Conservation (phyloP, 1,139 yeast genomes). For the Yamadazyma pseudoaaseri region DNA sequence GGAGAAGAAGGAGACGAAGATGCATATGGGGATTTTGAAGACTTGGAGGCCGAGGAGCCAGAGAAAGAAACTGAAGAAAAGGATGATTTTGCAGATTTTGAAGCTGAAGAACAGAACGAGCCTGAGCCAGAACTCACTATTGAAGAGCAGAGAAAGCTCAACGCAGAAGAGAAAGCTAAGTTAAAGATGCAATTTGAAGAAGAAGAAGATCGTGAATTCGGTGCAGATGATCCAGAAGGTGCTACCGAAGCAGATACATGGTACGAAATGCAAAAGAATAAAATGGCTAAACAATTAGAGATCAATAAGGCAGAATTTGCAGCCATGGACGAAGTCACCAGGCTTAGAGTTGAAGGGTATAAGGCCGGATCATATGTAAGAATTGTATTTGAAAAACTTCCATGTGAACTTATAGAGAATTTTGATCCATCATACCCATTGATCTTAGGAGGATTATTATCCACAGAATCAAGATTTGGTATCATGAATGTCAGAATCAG, state of each 20-base stretch:
- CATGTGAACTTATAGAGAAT: slow-evolving; percentile 87
- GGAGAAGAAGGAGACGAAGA: slow-evolving; percentile 48
- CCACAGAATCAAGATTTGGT: slow-evolving; percentile 93
- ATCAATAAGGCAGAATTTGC: slow-evolving; percentile 82
- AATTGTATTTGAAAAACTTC: slow-evolving; percentile 76
- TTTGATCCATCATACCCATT: slow-evolving; percentile 85
- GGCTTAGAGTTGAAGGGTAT: slow-evolving; percentile 85
- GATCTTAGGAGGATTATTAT: slow-evolving; percentile 83
- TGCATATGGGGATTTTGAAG: slow-evolving; percentile 77
- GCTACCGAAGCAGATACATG: slow-evolving; percentile 85
- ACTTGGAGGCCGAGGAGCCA: slow-evolving; percentile 51
- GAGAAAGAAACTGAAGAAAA: slow-evolving; percentile 22
- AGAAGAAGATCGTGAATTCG: slow-evolving; percentile 78
- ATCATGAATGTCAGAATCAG: slow-evolving; percentile 90
- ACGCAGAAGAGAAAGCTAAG: slow-evolving; percentile 88
- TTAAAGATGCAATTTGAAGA: slow-evolving; percentile 87
- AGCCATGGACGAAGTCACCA: slow-evolving; percentile 69
- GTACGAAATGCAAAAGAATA: slow-evolving; percentile 96
- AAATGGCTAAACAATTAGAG: slow-evolving; percentile 93
- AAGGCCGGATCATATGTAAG: slow-evolving; percentile 94
- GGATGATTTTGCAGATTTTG: slow-evolving; percentile 58
- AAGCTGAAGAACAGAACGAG: slow-evolving; percentile 45
- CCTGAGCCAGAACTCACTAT: slow-evolving; percentile 47
- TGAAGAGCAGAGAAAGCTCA: slow-evolving; percentile 71
- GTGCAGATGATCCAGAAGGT: slow-evolving; percentile 72